Percentiles rank a stretch among this genome's conserved stretches.
These are phyloP conservation scores for Abrus pulchellus DNA, from an alignment of 306 rosid genomes.

Conservation along the genomic window DNA sequence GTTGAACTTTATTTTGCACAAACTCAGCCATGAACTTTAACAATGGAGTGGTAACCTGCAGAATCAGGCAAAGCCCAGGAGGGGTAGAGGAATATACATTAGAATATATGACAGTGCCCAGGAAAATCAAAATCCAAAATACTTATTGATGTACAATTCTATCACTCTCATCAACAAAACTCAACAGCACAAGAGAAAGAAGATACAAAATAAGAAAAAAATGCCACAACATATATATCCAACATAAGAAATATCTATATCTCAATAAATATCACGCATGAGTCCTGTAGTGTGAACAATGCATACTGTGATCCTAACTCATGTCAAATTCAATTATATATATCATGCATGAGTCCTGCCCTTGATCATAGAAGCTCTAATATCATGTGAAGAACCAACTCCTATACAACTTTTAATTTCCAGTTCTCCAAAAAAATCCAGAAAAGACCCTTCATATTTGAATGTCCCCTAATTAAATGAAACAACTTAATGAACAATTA, in stretches of 20 bases:
- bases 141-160: conserved; percentile 11
- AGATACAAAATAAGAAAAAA: conserved; percentile 32
- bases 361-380: no score
- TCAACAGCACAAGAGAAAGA: conserved; percentile 14
- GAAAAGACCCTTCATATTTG: background rate
- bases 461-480: background rate
- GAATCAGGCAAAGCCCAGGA: conserved; percentile 22
- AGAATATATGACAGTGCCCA: background rate
- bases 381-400: no score
- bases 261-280: background rate
- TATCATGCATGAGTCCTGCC: no score
- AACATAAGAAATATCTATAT: conserved; percentile 7
- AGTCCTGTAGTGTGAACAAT: no score
- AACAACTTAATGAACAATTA: background rate
- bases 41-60: conserved; percentile 96
- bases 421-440: background rate
- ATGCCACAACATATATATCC: background rate
- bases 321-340: no score
- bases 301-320: no score
- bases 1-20: conserved; percentile 95
- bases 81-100: conserved; percentile 18
- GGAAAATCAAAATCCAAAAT: background rate
- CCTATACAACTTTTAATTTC: no score
- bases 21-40: conserved; percentile 98
- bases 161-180: conserved; percentile 10